These are phyloP conservation scores for Dissophora globulifera DNA, from an alignment of 192 early-diverging fungal genomes.

Conservation along the genomic window DNA sequence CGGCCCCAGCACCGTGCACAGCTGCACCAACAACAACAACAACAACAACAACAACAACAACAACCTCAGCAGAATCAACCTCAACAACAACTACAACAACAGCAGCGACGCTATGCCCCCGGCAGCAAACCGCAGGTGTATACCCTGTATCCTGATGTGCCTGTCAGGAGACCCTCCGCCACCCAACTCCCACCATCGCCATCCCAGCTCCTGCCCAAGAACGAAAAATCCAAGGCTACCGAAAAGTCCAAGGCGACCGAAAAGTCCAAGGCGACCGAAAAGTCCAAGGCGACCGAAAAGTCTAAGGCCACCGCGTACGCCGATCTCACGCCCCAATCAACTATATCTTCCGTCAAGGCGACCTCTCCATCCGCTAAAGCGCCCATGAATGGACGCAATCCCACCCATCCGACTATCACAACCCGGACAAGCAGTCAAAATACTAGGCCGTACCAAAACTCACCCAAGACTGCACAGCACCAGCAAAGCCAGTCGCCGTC, in stretches of 20 bases:
- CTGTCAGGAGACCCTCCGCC: slow-evolving; percentile 10
- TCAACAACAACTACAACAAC: slow-evolving; percentile 5
- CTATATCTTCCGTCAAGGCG: slow-evolving; percentile 9
- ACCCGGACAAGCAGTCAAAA: not conserved
- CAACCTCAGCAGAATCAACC: not conserved
- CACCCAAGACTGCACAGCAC: not conserved
- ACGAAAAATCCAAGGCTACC: slow-evolving; percentile 3
- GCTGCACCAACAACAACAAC: slow-evolving; percentile 5
- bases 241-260: not conserved
- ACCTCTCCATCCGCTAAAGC: not conserved
- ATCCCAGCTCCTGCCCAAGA: slow-evolving; percentile 3
- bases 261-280: slow-evolving; percentile 6
- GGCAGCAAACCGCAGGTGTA: slow-evolving; percentile 15
- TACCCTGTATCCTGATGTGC: slow-evolving; percentile 41
- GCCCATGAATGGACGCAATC: not conserved
- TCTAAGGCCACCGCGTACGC: not conserved
- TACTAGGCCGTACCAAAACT: not conserved
- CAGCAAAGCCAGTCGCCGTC: not conserved
- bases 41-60: slow-evolving; percentile 5
- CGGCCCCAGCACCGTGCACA: slow-evolving; percentile 2
- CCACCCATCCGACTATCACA: not conserved
- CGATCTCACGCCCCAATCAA: slow-evolving; percentile 6
- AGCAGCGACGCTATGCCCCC: not conserved
- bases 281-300: not conserved
- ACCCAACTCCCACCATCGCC: slow-evolving; percentile 8